phyloP scores from a whole-genome alignment of 352 stramenopile genomes.

The Plasmopara muralis region DNA sequence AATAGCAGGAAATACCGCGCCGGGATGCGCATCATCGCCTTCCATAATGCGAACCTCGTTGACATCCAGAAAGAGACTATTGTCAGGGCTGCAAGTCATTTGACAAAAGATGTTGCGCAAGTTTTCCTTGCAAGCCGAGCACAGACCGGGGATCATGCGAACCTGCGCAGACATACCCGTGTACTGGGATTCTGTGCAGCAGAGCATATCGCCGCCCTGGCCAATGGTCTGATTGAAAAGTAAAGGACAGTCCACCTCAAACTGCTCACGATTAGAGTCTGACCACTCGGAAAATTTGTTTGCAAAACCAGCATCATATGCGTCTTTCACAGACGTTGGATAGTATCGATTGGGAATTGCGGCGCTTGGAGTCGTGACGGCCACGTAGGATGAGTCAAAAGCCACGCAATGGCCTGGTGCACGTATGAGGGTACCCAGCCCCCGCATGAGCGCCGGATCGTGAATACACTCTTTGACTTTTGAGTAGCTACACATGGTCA shows the following conservation, averaged over 20 bases:
- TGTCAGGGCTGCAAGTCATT: conserved; percentile 59
- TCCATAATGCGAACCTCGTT: conserved; percentile 45
- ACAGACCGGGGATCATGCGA: conserved; percentile 50
- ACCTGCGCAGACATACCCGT: conserved; percentile 46
- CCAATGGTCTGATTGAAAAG: conserved; percentile 52
- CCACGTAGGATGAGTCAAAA: conserved; percentile 47
- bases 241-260: conserved; percentile 53
- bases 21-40: conserved; percentile 32
- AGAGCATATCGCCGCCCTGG: conserved; percentile 43
- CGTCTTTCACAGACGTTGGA: conserved; percentile 41
- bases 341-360: conserved; percentile 52
- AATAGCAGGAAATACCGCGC: conserved; percentile 39
- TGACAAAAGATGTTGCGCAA: conserved; percentile 63
- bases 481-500: conserved; percentile 58
- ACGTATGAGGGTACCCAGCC: conserved; percentile 36
- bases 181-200: conserved; percentile 57
- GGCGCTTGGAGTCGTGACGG: conserved; percentile 20
- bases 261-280: conserved; percentile 42
- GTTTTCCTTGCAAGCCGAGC: conserved; percentile 53
- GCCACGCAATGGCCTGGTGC: conserved; percentile 38
- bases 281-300: conserved; percentile 67
- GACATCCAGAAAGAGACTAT: conserved; percentile 53
- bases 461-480: conserved; percentile 50
- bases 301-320: conserved; percentile 35
- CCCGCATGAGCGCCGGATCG: conserved; percentile 24